Evolutionary conservation across 371 early-diverging fungal genomes (phyloP).

Genomic region (Fennellomyces sp.): DNA sequence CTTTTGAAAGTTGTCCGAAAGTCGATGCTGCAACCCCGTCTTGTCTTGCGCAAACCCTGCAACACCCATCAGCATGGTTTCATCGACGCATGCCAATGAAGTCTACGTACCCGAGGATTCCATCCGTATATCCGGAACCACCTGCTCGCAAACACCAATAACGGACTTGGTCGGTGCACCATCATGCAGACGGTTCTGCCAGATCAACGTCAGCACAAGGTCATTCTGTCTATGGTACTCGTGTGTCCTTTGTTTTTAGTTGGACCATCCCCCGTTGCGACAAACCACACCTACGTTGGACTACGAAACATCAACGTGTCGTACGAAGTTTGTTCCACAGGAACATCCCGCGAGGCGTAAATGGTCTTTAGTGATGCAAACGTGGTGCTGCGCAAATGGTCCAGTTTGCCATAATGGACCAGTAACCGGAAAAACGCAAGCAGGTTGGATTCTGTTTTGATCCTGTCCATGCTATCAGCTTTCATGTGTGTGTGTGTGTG

Average conservation of each 20-base stretch:
- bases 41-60: not conserved
- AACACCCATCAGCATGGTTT: too few relatives aligned
- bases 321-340: constrained; percentile 13
- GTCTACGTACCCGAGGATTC: too few relatives aligned
- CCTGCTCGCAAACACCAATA: constrained; percentile 20
- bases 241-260: not conserved
- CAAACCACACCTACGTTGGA: constrained; percentile 9
- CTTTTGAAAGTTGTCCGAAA: not conserved
- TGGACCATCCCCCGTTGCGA: too few relatives aligned
- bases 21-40: not conserved
- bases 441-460: constrained; percentile 30
- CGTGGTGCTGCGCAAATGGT: constrained; percentile 15
- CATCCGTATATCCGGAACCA: constrained; percentile 18
- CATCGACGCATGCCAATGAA: too few relatives aligned
- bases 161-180: not conserved
- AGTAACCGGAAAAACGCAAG: constrained; percentile 35
- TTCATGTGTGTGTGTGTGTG: too few relatives aligned
- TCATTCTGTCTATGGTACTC: not conserved
- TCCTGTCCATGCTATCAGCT: constrained; percentile 12
- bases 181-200: constrained; percentile 15
- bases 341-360: constrained; percentile 6
- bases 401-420: constrained; percentile 27
- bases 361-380: constrained; percentile 16
- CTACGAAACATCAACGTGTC: constrained; percentile 26
- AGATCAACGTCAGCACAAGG: constrained; percentile 17